Conservation (phyloP, 306 rosid genomes). For the Vigna radiata region DNA sequence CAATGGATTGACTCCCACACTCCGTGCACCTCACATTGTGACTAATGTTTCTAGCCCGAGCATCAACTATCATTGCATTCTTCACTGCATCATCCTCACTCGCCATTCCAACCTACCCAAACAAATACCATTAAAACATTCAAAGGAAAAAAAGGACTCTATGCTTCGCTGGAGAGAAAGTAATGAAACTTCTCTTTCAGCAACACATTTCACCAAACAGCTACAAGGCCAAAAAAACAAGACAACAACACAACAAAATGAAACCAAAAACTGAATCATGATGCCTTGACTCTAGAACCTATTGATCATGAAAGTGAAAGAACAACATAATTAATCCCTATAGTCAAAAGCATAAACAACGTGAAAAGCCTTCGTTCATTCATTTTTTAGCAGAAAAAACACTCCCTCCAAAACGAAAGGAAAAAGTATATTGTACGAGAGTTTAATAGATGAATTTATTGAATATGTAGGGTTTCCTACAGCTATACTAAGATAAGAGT, state of each 20-base stretch:
- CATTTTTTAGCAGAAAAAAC: too few relatives aligned
- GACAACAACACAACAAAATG: not conserved
- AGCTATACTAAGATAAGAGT: too few relatives aligned
- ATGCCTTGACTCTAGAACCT: too few relatives aligned
- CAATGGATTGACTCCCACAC: slow-evolving; percentile 99
- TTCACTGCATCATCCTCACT: slow-evolving; percentile 69
- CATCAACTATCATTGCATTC: slow-evolving; percentile 63
- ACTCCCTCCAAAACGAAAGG: too few relatives aligned
- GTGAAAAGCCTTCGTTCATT: too few relatives aligned
- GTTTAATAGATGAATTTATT: too few relatives aligned
- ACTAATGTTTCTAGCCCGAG: slow-evolving; percentile 89
- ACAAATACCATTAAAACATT: slow-evolving; percentile 5
- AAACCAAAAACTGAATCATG: too few relatives aligned
- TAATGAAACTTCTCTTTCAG: slow-evolving; percentile 13
- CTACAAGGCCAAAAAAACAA: slow-evolving; percentile 24
- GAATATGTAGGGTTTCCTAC: too few relatives aligned
- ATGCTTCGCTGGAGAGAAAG: not conserved
- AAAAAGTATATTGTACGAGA: too few relatives aligned
- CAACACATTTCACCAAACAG: slow-evolving; percentile 60
- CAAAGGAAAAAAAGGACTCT: not conserved
- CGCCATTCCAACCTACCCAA: slow-evolving; percentile 59
- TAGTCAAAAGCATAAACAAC: too few relatives aligned
- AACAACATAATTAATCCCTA: too few relatives aligned
- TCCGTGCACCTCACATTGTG: slow-evolving; percentile 97
- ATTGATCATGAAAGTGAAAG: too few relatives aligned